Evolutionary conservation across 2,329 filamentous ascomycete species (phyloP).

Genomic region (Grosmannia clavigera): DNA sequence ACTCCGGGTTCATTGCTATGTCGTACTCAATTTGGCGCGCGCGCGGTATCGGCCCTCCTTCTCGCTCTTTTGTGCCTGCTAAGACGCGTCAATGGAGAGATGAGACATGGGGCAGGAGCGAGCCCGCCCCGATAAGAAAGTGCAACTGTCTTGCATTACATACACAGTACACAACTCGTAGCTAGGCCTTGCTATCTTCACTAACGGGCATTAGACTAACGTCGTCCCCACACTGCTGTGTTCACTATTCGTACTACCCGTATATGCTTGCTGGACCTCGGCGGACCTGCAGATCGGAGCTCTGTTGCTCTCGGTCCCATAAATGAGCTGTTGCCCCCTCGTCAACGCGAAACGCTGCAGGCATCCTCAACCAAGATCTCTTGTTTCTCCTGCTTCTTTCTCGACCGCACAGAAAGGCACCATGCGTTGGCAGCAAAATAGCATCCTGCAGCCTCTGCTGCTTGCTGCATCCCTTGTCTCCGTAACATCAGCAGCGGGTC

Average conservation of each 20-base stretch:
- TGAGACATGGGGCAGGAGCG: background rate
- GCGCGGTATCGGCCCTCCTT: background rate
- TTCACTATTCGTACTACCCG: background rate
- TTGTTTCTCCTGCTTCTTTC: background rate
- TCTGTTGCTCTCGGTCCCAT: background rate
- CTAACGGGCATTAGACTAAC: background rate
- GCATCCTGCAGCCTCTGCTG: constrained; percentile 3
- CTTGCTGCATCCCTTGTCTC: constrained; percentile 3
- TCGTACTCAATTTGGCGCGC: background rate
- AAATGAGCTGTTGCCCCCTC: background rate
- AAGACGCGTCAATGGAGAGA: background rate
- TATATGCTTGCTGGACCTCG: background rate
- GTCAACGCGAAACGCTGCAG: background rate
- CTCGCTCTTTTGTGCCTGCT: background rate
- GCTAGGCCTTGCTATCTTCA: background rate
- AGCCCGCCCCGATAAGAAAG: background rate
- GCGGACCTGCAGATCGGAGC: background rate
- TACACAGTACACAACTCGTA: no score
- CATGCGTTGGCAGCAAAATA: constrained; percentile 6
- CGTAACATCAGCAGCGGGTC: constrained; percentile 5
- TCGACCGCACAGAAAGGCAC: background rate
- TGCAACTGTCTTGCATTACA: background rate
- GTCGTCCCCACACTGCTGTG: background rate
- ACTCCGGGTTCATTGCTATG: background rate
- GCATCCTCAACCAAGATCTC: background rate